phyloP scores from a whole-genome alignment of 768 basidiomycete species.

The Punctularia strigosozonata region DNA sequence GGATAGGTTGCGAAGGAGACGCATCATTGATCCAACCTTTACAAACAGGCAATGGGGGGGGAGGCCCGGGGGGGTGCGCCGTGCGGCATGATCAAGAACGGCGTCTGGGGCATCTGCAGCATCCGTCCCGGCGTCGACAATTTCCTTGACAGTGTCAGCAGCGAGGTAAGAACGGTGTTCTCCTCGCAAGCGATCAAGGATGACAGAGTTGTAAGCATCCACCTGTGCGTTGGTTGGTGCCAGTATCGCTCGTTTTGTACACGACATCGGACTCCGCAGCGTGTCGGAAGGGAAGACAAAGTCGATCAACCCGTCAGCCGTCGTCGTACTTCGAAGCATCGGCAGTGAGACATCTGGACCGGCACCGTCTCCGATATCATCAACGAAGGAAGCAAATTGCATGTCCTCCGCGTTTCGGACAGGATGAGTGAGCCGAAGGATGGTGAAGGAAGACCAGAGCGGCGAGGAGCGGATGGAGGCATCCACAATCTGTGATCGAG shows the following conservation, averaged over 20 bases:
- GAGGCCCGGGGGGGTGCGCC: constrained; percentile 10
- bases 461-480: constrained; percentile 25
- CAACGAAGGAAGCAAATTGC: constrained; percentile 22
- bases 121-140: constrained; percentile 8
- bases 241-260: constrained; percentile 22
- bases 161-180: constrained; percentile 13
- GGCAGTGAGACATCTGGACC: constrained; percentile 14
- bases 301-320: constrained; percentile 12
- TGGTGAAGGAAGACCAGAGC: constrained; percentile 20
- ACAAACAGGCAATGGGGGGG: constrained; percentile 17
- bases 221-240: constrained; percentile 25
- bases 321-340: constrained; percentile 9
- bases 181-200: constrained; percentile 17
- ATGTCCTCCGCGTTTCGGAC: constrained; percentile 26
- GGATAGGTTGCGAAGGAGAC: constrained; percentile 26
- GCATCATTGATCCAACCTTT: constrained; percentile 21
- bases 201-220: constrained; percentile 20
- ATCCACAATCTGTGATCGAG: constrained; percentile 16
- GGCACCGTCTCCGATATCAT: constrained; percentile 24
- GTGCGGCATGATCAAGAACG: constrained; percentile 13
- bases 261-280: constrained; percentile 13
- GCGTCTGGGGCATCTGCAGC: constrained; percentile 9
- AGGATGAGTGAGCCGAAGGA: constrained; percentile 17
- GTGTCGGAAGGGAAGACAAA: constrained; percentile 17
- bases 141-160: constrained; percentile 15